These are phyloP conservation scores for Penicillium sp. DNA, from an alignment of 2,329 filamentous ascomycete genomes.

Conservation along the genomic window DNA sequence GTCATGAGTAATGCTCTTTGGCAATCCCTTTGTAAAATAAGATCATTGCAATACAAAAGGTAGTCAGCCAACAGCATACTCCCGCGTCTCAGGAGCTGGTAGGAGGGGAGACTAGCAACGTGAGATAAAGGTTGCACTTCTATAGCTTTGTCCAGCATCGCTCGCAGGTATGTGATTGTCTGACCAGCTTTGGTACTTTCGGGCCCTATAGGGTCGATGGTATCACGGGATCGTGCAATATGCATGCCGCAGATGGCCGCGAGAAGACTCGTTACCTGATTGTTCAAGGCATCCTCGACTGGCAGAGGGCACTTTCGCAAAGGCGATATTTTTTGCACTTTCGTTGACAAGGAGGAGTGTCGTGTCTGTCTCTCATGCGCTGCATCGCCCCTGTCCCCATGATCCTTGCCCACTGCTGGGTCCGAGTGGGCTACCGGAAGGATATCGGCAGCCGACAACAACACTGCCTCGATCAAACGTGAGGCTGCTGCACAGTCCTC, in stretches of 20 bases:
- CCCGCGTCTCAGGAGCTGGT: slow-evolving; percentile 28
- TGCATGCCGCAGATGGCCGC: slow-evolving; percentile 35
- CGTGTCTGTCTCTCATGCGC: slow-evolving; percentile 14
- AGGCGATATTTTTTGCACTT: neutral
- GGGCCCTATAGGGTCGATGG: slow-evolving; percentile 6
- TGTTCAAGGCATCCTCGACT: slow-evolving; percentile 33
- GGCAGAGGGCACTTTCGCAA: slow-evolving; percentile 25
- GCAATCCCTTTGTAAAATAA: slow-evolving; percentile 5
- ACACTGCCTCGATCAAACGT: slow-evolving; percentile 28
- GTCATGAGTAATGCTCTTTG: slow-evolving; percentile 12
- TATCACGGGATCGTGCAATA: slow-evolving; percentile 26
- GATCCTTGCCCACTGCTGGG: neutral
- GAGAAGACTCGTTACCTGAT: slow-evolving; percentile 31
- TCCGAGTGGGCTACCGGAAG: neutral
- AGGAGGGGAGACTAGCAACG: slow-evolving; percentile 11
- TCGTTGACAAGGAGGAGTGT: slow-evolving; percentile 10
- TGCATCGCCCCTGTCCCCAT: neutral
- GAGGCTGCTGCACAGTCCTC: slow-evolving; percentile 27
- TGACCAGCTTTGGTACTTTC: slow-evolving; percentile 22
- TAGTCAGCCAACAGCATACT: slow-evolving; percentile 28
- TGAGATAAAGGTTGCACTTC: slow-evolving; percentile 4
- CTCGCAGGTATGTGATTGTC: slow-evolving; percentile 20
- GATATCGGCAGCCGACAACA: slow-evolving; percentile 26
- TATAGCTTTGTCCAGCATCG: slow-evolving; percentile 21
- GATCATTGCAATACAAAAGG: slow-evolving; percentile 25